Evolutionary conservation across 2,329 filamentous ascomycete genomes (phyloP), one percentile per base, ranked within the genome.

Genomic region (Aureobasidium sp.): DNA sequence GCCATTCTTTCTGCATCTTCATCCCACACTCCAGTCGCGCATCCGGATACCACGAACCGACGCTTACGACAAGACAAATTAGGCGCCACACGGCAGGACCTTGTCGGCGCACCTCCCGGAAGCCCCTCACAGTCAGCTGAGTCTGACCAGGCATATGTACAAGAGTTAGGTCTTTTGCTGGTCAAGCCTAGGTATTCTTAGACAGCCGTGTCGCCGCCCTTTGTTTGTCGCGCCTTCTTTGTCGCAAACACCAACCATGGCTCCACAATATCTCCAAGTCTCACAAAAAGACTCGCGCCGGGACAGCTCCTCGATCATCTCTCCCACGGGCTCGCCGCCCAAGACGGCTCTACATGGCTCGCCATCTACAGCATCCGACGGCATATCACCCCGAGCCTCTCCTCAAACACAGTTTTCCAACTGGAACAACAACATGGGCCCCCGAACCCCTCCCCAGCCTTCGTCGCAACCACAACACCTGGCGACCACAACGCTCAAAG

Each of bases 401-500:
- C 57, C 57, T 3, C 57, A 60, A 37, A 60, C 57, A 3, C 57
- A 60, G 44, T 60, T 60, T 35, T 45, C 57, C 31, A 60, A 60
- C 44, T 60, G 44, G 44, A 50, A 40, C 57, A 59, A 59, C 54
- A 48, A 48, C 40, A 60, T 60, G 57, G 44, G 35, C 3, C 37
- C 57, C 24, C 57, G 44, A 14, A 60, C 57, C 5, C 57, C 57
- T 3, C 57, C 57, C 3, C 54, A 59, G 9, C 57, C 57, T 6
- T 29, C 24, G 17, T 37, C 57, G 45, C 57, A 50, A 42, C 45
- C 49, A 58, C 62, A 68, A 22, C 72, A 73, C 73, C 90, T 96
- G 88, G 91, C 91, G 40, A 97, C 91, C 22, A 97, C 94, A 48
- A 97, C 92, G 22, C 78, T 99, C 64, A 89, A 88, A 70, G 88